These are phyloP conservation scores for Tulasnella sp. DNA, from an alignment of 768 basidiomycete species.

Conservation along the genomic window DNA sequence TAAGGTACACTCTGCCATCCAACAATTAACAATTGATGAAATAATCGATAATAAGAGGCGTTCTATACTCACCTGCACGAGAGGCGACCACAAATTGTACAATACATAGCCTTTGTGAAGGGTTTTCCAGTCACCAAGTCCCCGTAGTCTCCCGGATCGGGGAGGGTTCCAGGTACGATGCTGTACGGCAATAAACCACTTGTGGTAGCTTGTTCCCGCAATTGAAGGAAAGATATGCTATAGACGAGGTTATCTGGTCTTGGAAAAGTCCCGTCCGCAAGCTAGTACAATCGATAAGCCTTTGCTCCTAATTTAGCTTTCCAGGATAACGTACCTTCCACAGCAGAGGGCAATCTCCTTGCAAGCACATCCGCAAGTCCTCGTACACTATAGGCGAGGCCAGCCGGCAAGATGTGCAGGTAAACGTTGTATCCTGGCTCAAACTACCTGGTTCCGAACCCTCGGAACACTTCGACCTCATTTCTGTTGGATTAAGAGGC, in stretches of 20 bases:
- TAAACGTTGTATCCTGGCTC: neutral
- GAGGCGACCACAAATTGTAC: slow-evolving; percentile 66
- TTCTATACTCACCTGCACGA: slow-evolving; percentile 63
- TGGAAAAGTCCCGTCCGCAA: slow-evolving; percentile 26
- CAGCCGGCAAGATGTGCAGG: slow-evolving; percentile 52
- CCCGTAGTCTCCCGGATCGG: slow-evolving; percentile 4
- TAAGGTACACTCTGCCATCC: slow-evolving; percentile 67
- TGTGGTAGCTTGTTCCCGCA: neutral
- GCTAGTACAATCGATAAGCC: slow-evolving; percentile 55
- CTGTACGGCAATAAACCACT: neutral
- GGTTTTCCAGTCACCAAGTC: slow-evolving; percentile 18
- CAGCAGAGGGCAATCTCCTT: slow-evolving; percentile 44
- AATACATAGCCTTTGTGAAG: slow-evolving; percentile 41
- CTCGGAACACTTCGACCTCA: neutral
- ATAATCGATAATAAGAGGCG: neutral
- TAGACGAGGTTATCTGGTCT: slow-evolving; percentile 28
- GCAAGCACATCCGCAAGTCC: slow-evolving; percentile 66
- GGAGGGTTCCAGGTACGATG: neutral
- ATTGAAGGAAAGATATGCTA: slow-evolving; percentile 22
- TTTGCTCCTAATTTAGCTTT: slow-evolving; percentile 51
- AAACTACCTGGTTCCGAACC: neutral
- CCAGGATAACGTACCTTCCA: slow-evolving; percentile 44
- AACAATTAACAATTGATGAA: slow-evolving; percentile 21
- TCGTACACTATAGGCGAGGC: slow-evolving; percentile 59
- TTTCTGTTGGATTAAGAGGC: neutral